A percentile compares a stretch with the other conserved stretches of the same genome.
These are phyloP conservation scores for Chlamydomonas reinhardtii DNA, from an alignment of 163 green algal genomes.

Conservation along the genomic window DNA sequence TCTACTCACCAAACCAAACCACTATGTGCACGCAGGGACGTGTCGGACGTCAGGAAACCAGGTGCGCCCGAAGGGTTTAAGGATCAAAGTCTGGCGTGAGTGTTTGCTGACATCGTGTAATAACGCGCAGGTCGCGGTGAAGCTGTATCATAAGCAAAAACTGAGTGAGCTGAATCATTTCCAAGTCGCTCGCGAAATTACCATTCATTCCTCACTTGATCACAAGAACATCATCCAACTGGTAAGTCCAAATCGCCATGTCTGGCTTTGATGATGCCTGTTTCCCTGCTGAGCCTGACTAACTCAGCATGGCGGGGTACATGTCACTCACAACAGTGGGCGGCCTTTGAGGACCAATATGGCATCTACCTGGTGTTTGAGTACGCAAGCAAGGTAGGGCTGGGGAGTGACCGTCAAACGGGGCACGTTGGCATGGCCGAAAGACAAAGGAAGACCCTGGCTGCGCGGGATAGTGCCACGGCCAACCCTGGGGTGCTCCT, in stretches of 20 bases:
- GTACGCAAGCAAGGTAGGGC: slow-evolving; percentile 58
- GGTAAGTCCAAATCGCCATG: slow-evolving; percentile 49
- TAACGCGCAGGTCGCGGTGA: slow-evolving; percentile 73
- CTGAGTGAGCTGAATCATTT: slow-evolving; percentile 76
- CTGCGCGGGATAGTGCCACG: no score
- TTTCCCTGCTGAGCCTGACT: no score
- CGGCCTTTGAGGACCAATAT: slow-evolving; percentile 81
- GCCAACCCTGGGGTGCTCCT: no score
- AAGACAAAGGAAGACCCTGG: no score
- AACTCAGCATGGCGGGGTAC: no score
- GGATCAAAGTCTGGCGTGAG: no score
- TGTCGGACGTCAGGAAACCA: slow-evolving; percentile 50
- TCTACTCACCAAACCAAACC: no score
- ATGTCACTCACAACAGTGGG: slow-evolving; percentile 65
- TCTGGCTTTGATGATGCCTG: no score
- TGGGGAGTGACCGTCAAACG: no score
- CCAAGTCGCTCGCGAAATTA: slow-evolving; percentile 86
- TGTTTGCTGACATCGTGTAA: no score
- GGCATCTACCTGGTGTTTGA: slow-evolving; percentile 83
- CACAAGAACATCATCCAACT: slow-evolving; percentile 85
- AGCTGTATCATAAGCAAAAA: slow-evolving; percentile 84
- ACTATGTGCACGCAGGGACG: slow-evolving; percentile 16
- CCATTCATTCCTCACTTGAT: slow-evolving; percentile 77
- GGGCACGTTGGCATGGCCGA: no score
- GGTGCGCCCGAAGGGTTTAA: no score